A percentile compares a stretch with the other conserved stretches of the same genome.
Conservation (phyloP, 768 basidiomycete species). For the Tremella fuciformis region DNA sequence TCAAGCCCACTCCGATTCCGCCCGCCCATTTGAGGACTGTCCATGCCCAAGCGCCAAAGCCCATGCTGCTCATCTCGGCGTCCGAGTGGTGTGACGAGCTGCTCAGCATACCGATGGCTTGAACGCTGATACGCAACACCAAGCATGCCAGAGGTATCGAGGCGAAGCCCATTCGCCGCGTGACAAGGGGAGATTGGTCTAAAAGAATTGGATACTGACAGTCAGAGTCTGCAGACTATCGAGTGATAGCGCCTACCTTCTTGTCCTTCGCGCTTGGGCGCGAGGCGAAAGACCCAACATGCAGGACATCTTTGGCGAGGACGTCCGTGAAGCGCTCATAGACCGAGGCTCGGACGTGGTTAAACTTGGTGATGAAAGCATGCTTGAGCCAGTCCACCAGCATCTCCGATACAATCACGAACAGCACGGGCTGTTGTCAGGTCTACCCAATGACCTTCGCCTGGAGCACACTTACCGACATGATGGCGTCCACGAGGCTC, state of each 20-base stretch:
- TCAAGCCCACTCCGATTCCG: conserved; percentile 34
- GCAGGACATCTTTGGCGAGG: conserved; percentile 85
- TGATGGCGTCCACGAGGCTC: conserved; percentile 63
- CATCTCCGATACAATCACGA: conserved; percentile 87
- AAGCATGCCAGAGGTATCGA: conserved; percentile 86
- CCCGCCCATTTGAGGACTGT: conserved; percentile 58
- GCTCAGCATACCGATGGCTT: conserved; percentile 54
- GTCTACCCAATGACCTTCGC: background rate
- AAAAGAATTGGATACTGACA: conserved; percentile 72
- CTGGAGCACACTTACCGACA: conserved; percentile 61
- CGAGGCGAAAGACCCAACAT: conserved; percentile 45
- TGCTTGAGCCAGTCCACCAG: conserved; percentile 98
- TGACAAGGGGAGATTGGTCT: conserved; percentile 91
- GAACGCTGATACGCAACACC: conserved; percentile 53
- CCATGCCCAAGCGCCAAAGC: conserved; percentile 31
- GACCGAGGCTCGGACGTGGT: conserved; percentile 91
- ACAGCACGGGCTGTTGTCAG: conserved; percentile 71
- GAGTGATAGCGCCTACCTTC: conserved; percentile 56
- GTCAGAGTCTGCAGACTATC: background rate
- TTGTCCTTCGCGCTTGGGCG: conserved; percentile 48
- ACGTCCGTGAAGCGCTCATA: conserved; percentile 95
- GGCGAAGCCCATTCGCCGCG: conserved; percentile 89
- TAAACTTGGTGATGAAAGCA: conserved; percentile 99
- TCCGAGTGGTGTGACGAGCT: conserved; percentile 23
- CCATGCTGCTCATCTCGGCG: conserved; percentile 15